Percentiles rank a stretch among this genome's conserved stretches.
Evolutionary conservation across 257 asterid genomes (phyloP).

Genomic region (Gentiana dahurica): DNA sequence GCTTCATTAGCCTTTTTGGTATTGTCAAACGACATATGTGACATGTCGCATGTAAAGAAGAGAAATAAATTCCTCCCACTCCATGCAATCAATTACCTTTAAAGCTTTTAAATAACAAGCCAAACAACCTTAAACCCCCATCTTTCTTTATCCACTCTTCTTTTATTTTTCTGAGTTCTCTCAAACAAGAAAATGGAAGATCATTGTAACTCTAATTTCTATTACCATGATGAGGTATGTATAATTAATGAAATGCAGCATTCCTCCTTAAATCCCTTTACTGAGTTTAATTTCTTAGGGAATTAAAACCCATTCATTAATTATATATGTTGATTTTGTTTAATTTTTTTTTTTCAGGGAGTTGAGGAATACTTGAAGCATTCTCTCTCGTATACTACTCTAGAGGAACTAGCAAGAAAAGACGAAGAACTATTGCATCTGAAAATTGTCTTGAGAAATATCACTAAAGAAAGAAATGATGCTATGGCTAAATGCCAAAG

Average conservation of each 20-base stretch:
- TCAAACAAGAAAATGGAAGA: slow-evolving; percentile 54
- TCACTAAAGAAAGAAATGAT: slow-evolving; percentile 65
- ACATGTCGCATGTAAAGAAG: too few species aligned
- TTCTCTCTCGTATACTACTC: slow-evolving; percentile 60
- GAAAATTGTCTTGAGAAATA: slow-evolving; percentile 36
- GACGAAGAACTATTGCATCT: slow-evolving; percentile 76
- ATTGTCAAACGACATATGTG: too few species aligned
- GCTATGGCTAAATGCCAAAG: slow-evolving; percentile 36
- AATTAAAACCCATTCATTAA: not conserved
- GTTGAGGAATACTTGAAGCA: slow-evolving; percentile 64
- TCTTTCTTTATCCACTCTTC: slow-evolving; percentile 16
- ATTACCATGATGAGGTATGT: slow-evolving; percentile 65
- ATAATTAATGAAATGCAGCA: not conserved
- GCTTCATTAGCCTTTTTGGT: too few species aligned
- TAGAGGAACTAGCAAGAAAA: slow-evolving; percentile 73
- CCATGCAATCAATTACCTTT: not conserved
- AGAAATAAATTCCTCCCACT: too few species aligned
- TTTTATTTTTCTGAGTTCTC: slow-evolving; percentile 22
- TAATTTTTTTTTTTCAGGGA: slow-evolving; percentile 31
- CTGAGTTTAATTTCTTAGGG: not conserved
- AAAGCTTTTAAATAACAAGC: slow-evolving; percentile 26
- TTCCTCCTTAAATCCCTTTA: not conserved
- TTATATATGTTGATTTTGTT: slow-evolving; percentile 5
- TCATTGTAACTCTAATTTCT: slow-evolving; percentile 68
- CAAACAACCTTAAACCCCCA: slow-evolving; percentile 26